Conservation (phyloP, 768 basidiomycete species). For the Pisolithus albus region DNA sequence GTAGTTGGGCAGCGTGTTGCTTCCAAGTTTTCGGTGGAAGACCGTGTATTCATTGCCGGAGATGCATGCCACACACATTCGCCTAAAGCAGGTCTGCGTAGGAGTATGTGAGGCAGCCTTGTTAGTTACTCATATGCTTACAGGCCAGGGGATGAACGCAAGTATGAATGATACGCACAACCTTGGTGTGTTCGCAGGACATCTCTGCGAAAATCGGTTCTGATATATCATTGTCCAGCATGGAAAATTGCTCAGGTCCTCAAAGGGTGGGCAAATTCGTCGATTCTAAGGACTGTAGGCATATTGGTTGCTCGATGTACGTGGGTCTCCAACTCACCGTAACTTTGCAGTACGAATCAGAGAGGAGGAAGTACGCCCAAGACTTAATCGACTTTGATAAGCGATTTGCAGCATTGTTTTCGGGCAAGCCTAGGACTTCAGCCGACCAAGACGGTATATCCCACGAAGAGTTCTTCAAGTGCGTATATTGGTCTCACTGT, state of each 20-base stretch:
- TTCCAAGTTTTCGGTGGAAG: slow-evolving; percentile 37
- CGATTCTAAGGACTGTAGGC: slow-evolving; percentile 38
- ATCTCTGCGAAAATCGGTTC: background rate
- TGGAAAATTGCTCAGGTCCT: slow-evolving; percentile 52
- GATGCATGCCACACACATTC: slow-evolving; percentile 47
- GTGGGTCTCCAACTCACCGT: background rate
- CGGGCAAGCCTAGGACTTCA: too few species aligned
- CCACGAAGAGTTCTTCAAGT: too few species aligned
- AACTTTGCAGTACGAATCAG: slow-evolving; percentile 39
- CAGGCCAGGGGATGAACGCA: slow-evolving; percentile 50
- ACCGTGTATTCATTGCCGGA: slow-evolving; percentile 52
- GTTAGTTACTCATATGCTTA: slow-evolving; percentile 5
- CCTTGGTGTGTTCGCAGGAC: slow-evolving; percentile 25
- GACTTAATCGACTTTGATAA: slow-evolving; percentile 51
- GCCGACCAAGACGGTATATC: too few species aligned
- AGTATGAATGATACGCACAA: slow-evolving; percentile 51
- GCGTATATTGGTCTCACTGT: too few species aligned
- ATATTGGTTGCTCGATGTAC: slow-evolving; percentile 7
- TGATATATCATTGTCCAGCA: slow-evolving; percentile 15
- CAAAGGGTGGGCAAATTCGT: slow-evolving; percentile 39
- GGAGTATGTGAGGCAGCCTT: background rate
- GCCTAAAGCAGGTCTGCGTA: slow-evolving; percentile 33
- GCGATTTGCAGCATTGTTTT: background rate
- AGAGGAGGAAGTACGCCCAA: slow-evolving; percentile 47
- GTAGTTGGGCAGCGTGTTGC: slow-evolving; percentile 53